Base-by-base conservation (phyloP, 805 yeast species). In the Pichia scutulata region DNA sequence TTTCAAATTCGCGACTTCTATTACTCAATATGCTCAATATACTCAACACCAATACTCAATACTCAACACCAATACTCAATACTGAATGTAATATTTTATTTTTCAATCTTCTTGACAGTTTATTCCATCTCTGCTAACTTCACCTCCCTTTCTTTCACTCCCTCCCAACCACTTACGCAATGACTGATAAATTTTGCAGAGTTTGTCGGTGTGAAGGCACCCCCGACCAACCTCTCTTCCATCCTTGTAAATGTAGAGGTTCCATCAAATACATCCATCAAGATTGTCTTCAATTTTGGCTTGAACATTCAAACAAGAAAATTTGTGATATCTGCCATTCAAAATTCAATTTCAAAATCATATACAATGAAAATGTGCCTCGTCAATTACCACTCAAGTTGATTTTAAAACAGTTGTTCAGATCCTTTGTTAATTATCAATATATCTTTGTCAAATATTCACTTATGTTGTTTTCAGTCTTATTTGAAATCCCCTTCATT, bases 151-250 rank as follows among this genome's bases (percentile, higher is more conserved):
- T 30, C 6, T n/a, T 14, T 14, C n/a, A 13, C 36, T 30, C 13
- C 4, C 36, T 7, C 13, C 13, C 36, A 14, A 30, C 36, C 26
- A 25, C 9, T 25, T 9, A 7, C 26, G n/a, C 26, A 19, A 49
- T 44, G 52, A 16, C 24, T 4, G 43, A 33, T 9, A 24, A 37
- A 7, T 39, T 39, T 3, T 93, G 99, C 67, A 84, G 99, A 53
- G 90, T 93, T 43, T 93, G 99, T 64, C 84, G 97, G 47, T 92
- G 95, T 39, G 98, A 89, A 59, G 90, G 79, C n/a, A 80, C 93
- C 0, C 70, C 68, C 0, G 80, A 77, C 1, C 88, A 86, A 55
- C 97, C 97, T 4, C 71, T 93, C 43, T 84, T 78, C 55, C 90
- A 86, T 65, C 99, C 99, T 3, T 93, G 99, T 68, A 83, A 80